phyloP scores from a whole-genome alignment of 768 basidiomycete species.

The Termitomyces heimii region DNA sequence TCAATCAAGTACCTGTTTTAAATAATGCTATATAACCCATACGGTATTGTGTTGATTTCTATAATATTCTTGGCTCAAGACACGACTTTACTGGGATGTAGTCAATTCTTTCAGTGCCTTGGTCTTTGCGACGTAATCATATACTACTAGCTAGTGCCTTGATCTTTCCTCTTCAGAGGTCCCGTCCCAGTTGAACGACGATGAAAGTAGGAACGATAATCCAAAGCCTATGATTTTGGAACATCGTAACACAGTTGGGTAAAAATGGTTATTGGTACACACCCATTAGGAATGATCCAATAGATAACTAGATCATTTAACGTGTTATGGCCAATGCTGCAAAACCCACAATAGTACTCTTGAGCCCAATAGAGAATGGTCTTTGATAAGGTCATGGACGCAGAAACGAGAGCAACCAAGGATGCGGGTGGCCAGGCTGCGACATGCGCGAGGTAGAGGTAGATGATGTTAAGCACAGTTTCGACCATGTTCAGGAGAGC shows the following conservation, averaged over 20 bases:
- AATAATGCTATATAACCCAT: no score
- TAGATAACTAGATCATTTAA: constrained; percentile 42
- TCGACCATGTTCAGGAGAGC: constrained; percentile 79
- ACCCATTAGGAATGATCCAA: constrained; percentile 83
- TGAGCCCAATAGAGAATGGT: constrained; percentile 78
- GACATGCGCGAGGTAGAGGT: constrained; percentile 72
- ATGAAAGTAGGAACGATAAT: constrained; percentile 65
- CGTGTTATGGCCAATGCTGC: constrained; percentile 71
- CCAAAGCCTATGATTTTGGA: constrained; percentile 52
- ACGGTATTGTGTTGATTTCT: no score
- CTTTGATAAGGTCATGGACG: constrained; percentile 79
- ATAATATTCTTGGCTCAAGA: no score
- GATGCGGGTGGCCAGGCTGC: constrained; percentile 58
- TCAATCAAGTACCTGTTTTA: no score
- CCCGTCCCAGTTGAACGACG: constrained; percentile 51
- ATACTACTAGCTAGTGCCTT: no score
- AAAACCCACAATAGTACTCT: constrained; percentile 74
- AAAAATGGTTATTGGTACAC: constrained; percentile 15
- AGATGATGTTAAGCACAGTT: constrained; percentile 64
- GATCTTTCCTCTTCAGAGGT: no score
- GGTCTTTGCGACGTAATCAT: no score
- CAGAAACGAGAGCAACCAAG: constrained; percentile 66
- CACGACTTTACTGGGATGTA: no score
- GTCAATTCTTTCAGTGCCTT: no score
- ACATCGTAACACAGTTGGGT: background rate